phyloP scores from a whole-genome alignment of 169 alveolate genomes.

The Plasmodium inui region DNA sequence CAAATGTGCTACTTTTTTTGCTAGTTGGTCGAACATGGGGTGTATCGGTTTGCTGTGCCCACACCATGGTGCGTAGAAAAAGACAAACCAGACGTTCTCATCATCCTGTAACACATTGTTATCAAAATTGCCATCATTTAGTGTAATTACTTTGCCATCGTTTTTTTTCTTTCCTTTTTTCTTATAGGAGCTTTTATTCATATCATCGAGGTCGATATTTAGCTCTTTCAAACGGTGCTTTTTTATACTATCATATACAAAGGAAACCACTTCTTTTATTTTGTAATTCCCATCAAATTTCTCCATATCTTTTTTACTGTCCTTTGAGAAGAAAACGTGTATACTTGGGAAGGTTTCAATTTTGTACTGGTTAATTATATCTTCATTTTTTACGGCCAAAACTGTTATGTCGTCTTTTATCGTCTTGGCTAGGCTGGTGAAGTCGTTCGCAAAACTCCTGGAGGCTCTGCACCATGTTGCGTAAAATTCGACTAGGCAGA shows the following conservation, averaged over 20 bases:
- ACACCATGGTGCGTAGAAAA: constrained; percentile 98
- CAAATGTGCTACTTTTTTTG: constrained; percentile 88
- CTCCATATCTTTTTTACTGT: constrained; percentile 44
- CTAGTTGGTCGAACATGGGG: constrained; percentile 95
- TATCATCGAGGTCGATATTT: constrained; percentile 16
- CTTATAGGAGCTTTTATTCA: constrained; percentile 72
- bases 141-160: constrained; percentile 78
- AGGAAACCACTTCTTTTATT: constrained; percentile 80
- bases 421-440: constrained; percentile 80
- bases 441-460: constrained; percentile 79
- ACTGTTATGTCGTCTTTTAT: constrained; percentile 83
- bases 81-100: constrained; percentile 86
- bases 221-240: constrained; percentile 75
- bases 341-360: constrained; percentile 93
- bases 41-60: constrained; percentile 96
- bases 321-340: constrained; percentile 85
- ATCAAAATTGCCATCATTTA: constrained; percentile 83
- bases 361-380: constrained; percentile 78
- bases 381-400: constrained; percentile 85
- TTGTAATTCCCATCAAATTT: constrained; percentile 78
- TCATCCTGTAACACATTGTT: constrained; percentile 80
- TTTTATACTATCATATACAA: constrained; percentile 81
- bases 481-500: constrained; percentile 18
- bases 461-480: constrained; percentile 78
- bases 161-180: constrained; percentile 61